These are phyloP conservation scores for Colletotrichum karsti DNA, from an alignment of 2,329 filamentous ascomycete genomes.

Conservation along the genomic window DNA sequence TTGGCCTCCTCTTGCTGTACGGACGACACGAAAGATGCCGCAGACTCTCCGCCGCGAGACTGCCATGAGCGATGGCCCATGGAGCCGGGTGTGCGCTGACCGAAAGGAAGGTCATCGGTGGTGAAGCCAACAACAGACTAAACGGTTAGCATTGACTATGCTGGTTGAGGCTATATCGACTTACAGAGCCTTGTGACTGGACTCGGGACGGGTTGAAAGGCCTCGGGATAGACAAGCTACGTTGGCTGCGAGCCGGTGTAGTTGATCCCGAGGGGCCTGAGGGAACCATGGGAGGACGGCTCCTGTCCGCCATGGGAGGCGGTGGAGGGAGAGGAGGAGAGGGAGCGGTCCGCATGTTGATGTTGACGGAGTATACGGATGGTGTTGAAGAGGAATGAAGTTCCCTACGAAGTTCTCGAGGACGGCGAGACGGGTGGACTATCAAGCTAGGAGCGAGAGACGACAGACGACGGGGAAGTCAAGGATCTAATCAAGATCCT, in stretches of 20 bases:
- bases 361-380: not conserved
- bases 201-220: conserved; percentile 14
- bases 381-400: not conserved
- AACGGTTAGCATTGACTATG: not conserved
- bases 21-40: conserved; percentile 44
- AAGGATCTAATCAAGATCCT: conserved; percentile 26
- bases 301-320: conserved; percentile 10
- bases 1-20: conserved; percentile 48
- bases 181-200: conserved; percentile 19
- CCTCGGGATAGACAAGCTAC: conserved; percentile 26
- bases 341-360: not conserved
- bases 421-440: not conserved
- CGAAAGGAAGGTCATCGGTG: conserved; percentile 35
- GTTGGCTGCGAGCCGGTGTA: conserved; percentile 21
- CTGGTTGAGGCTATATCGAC: not conserved
- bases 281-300: conserved; percentile 3
- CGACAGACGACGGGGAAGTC: conserved; percentile 8
- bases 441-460: conserved; percentile 14
- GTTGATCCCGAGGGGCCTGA: not conserved
- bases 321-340: not conserved
- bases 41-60: conserved; percentile 42
- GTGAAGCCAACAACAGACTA: conserved; percentile 46
- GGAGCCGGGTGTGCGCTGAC: conserved; percentile 41
- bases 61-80: conserved; percentile 39
- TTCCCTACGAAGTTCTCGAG: conserved; percentile 3